Percentiles rank a stretch among this genome's conserved stretches.
phyloP scores from a whole-genome alignment of 2,329 filamentous ascomycete species.

The Fusarium phyllophilum region DNA sequence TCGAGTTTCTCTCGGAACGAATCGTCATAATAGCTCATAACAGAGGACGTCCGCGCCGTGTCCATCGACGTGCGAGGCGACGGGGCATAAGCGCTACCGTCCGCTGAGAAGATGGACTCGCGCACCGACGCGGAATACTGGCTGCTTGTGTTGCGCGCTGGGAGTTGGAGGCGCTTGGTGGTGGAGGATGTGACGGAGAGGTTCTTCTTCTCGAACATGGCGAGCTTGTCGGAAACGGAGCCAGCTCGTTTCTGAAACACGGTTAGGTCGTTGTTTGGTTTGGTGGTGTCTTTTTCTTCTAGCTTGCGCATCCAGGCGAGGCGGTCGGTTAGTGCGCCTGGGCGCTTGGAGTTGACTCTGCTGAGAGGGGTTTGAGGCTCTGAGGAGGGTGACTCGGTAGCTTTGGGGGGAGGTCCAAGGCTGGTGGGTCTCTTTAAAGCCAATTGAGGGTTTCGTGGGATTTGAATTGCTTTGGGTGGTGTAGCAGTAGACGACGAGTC shows the following conservation, averaged over 20 bases:
- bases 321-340: conserved; percentile 10
- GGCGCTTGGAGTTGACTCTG: conserved; percentile 3
- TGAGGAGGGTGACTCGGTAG: background rate
- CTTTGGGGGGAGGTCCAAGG: background rate
- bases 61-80: conserved; percentile 20
- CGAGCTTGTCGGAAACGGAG: conserved; percentile 22
- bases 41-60: conserved; percentile 16
- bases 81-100: background rate
- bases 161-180: background rate
- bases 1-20: conserved; percentile 27
- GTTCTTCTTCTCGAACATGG: conserved; percentile 27
- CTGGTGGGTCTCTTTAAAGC: background rate
- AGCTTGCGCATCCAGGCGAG: conserved; percentile 20
- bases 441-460: background rate
- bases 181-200: background rate
- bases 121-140: conserved; percentile 1
- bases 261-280: conserved; percentile 6
- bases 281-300: conserved; percentile 5
- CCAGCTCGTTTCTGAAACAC: conserved; percentile 16
- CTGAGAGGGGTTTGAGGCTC: background rate
- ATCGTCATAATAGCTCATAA: conserved; percentile 29
- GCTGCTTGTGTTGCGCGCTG: conserved; percentile 2
- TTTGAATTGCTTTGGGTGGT: background rate
- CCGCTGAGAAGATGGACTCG: conserved; percentile 18
- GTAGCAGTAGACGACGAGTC: background rate